Percentiles rank a stretch among this genome's conserved stretches.
These are phyloP conservation scores for Skeletonema menzelii DNA, from an alignment of 108 stramenopile genomes.

Conservation along the genomic window DNA sequence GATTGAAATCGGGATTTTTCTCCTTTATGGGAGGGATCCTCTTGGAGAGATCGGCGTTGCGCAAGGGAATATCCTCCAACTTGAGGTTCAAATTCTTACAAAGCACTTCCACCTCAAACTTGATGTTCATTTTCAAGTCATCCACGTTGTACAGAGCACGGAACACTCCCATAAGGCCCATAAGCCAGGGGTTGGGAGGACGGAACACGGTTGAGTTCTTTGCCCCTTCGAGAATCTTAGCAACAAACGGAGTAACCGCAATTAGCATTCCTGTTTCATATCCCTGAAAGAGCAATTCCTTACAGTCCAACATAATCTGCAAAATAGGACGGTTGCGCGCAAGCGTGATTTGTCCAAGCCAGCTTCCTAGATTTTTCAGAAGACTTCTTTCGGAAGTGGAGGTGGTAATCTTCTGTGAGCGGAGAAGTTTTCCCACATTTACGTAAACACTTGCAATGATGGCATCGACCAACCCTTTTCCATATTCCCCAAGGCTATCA, in stretches of 20 bases:
- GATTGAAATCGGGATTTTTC: slow-evolving; percentile 97
- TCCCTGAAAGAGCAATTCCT: slow-evolving; percentile 95
- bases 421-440: slow-evolving; percentile 91
- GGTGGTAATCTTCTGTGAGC: slow-evolving; percentile 94
- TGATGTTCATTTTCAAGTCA: slow-evolving; percentile 99
- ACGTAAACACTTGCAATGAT: slow-evolving; percentile 91
- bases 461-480: slow-evolving; percentile 87
- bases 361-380: slow-evolving; percentile 98
- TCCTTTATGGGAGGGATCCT: slow-evolving; percentile 90
- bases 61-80: slow-evolving; percentile 90
- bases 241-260: slow-evolving; percentile 97
- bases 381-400: slow-evolving; percentile 94
- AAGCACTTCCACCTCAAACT: slow-evolving; percentile 98
- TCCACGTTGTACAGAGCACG: slow-evolving; percentile 94
- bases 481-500: slow-evolving; percentile 92
- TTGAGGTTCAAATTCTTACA: slow-evolving; percentile 96
- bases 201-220: slow-evolving; percentile 92
- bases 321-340: slow-evolving; percentile 96
- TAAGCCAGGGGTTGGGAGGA: slow-evolving; percentile 99
- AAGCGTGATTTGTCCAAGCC: slow-evolving; percentile 98
- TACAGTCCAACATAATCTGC: slow-evolving; percentile 96
- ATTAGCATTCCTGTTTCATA: slow-evolving; percentile 98
- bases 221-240: slow-evolving; percentile 97
- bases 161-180: slow-evolving; percentile 95
- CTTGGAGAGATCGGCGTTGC: slow-evolving; percentile 61